Percentiles rank a stretch among this genome's conserved stretches.
Evolutionary conservation across 257 asterid species (phyloP).

Genomic region (Przewalskia tangutica): DNA sequence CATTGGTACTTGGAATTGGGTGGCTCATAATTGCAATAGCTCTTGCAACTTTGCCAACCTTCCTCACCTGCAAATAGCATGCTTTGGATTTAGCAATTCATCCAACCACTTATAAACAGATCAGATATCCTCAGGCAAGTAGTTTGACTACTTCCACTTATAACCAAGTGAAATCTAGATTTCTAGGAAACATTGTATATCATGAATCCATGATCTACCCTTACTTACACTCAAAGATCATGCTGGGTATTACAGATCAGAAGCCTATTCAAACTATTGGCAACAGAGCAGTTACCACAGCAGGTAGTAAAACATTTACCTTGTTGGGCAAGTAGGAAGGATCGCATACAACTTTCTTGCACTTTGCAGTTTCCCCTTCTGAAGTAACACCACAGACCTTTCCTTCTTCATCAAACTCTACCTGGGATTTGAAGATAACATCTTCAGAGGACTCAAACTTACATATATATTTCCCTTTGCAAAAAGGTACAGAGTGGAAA

Average conservation of each 20-base stretch:
- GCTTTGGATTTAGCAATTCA: neutral
- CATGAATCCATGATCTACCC: neutral
- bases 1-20: constrained; percentile 82
- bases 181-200: neutral
- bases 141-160: neutral
- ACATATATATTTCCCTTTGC: neutral
- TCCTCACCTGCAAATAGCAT: constrained; percentile 42
- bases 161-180: neutral
- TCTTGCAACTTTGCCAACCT: constrained; percentile 86
- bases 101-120: neutral
- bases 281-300: neutral
- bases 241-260: neutral
- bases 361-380: constrained; percentile 94
- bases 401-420: constrained; percentile 84
- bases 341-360: constrained; percentile 92
- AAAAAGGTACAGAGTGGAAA: neutral
- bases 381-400: constrained; percentile 86
- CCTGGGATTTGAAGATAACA: constrained; percentile 31
- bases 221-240: neutral
- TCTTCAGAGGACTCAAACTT: neutral
- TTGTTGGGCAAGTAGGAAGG: constrained; percentile 83
- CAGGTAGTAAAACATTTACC: constrained; percentile 31
- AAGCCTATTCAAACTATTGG: neutral
- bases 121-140: neutral
- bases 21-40: constrained; percentile 96